phyloP scores from a whole-genome alignment of 352 stramenopile species.

The Pythium sp. region DNA sequence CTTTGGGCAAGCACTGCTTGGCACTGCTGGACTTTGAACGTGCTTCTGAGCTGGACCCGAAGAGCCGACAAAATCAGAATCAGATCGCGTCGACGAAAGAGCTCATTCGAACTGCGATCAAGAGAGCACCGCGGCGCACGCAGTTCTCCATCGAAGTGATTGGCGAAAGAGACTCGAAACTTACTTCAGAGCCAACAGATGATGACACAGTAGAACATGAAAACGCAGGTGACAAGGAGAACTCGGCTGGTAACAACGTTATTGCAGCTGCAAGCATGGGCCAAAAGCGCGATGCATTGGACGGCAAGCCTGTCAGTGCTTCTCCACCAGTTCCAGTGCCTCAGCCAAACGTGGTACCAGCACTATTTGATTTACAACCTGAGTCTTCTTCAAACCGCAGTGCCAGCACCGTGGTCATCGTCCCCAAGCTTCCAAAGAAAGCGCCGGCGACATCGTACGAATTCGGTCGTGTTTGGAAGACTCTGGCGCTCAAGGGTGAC shows the following conservation, averaged over 20 bases:
- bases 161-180: constrained; percentile 21
- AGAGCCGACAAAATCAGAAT: constrained; percentile 63
- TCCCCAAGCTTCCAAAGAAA: constrained; percentile 65
- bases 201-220: background rate
- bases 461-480: constrained; percentile 79
- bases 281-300: background rate
- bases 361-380: background rate
- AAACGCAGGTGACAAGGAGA: constrained; percentile 9
- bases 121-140: constrained; percentile 51
- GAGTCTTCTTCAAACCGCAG: background rate
- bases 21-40: constrained; percentile 82
- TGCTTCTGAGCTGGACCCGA: constrained; percentile 59
- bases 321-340: background rate
- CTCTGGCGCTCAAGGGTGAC: constrained; percentile 46
- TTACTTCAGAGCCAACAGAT: constrained; percentile 14
- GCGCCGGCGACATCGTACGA: constrained; percentile 71
- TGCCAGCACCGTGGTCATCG: constrained; percentile 2
- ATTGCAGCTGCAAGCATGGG: background rate
- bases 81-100: constrained; percentile 65
- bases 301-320: background rate
- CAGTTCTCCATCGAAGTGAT: constrained; percentile 50
- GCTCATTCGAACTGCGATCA: constrained; percentile 62
- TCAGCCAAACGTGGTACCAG: background rate
- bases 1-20: constrained; percentile 79
- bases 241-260: constrained; percentile 5